These are phyloP conservation scores for Epichloe sibirici DNA, from an alignment of 2,329 filamentous ascomycete species.

Conservation along the genomic window DNA sequence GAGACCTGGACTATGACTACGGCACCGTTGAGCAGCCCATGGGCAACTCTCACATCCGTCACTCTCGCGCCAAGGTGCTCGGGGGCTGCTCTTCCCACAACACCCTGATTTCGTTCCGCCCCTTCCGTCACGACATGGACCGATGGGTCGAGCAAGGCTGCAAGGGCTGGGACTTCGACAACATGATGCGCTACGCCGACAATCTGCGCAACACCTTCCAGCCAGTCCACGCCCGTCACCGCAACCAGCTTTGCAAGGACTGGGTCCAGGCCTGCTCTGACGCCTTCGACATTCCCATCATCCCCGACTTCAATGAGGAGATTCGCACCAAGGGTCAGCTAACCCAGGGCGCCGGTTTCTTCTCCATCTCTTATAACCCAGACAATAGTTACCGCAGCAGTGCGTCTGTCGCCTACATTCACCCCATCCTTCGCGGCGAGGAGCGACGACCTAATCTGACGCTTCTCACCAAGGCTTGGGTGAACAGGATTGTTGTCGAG, in stretches of 20 bases:
- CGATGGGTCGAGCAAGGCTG: constrained; percentile 75
- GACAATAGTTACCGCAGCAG: constrained; percentile 75
- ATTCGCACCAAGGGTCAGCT: constrained; percentile 63
- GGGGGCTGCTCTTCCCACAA: constrained; percentile 92
- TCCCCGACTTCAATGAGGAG: constrained; percentile 77
- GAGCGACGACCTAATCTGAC: constrained; percentile 77
- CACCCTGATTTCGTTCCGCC: constrained; percentile 84
- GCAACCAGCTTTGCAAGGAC: constrained; percentile 84
- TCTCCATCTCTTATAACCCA: constrained; percentile 83
- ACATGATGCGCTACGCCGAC: constrained; percentile 69
- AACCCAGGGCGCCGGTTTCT: constrained; percentile 72
- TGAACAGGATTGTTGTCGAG: constrained; percentile 64
- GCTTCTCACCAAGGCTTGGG: constrained; percentile 78
- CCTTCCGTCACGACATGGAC: constrained; percentile 78
- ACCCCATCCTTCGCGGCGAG: constrained; percentile 74
- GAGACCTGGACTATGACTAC: constrained; percentile 86
- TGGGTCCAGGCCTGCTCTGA: constrained; percentile 74
- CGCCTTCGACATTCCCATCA: constrained; percentile 68
- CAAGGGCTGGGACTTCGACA: constrained; percentile 77
- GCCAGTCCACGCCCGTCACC: constrained; percentile 72
- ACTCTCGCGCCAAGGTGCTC: constrained; percentile 84
- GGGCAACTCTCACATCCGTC: constrained; percentile 84
- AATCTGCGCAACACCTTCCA: constrained; percentile 83
- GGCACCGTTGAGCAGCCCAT: constrained; percentile 80
- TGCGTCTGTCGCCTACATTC: constrained; percentile 84